Evolutionary conservation across 768 basidiomycete species (phyloP).

Genomic region (Termitomyces sp.): DNA sequence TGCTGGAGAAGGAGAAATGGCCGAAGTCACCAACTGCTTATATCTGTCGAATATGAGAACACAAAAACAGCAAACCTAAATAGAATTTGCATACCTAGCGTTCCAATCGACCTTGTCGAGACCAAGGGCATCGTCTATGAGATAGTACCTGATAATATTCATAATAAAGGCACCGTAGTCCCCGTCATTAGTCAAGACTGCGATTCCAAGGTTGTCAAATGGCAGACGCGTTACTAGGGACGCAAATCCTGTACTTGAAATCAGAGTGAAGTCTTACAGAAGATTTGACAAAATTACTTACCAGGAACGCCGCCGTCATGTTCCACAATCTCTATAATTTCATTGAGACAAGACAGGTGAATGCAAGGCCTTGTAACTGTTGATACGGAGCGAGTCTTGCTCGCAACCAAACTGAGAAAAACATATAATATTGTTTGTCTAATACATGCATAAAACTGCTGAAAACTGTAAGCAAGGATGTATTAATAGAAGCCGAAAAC

Average conservation of each 20-base stretch:
- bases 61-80: not conserved
- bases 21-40: not conserved
- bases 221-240: conserved; percentile 20
- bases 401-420: too few relatives aligned
- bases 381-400: too few relatives aligned
- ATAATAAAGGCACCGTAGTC: conserved; percentile 15
- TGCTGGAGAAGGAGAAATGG: not conserved
- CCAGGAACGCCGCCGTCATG: conserved; percentile 8
- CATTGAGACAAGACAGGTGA: not conserved
- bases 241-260: conserved; percentile 13
- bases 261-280: not conserved
- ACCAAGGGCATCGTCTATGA: conserved; percentile 20
- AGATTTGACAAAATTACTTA: not conserved
- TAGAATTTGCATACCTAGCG: conserved; percentile 9
- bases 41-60: not conserved
- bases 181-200: conserved; percentile 24
- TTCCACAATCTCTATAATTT: conserved; percentile 8
- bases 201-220: conserved; percentile 19
- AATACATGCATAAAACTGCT: too few relatives aligned
- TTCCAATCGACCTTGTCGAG: conserved; percentile 22
- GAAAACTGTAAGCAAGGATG: too few relatives aligned
- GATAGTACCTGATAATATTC: conserved; percentile 17
- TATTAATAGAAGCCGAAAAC: too few relatives aligned
- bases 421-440: too few relatives aligned
- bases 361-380: not conserved